Base-by-base conservation (phyloP, 2,329 filamentous ascomycete genomes). In the Beauveria varroae region DNA sequence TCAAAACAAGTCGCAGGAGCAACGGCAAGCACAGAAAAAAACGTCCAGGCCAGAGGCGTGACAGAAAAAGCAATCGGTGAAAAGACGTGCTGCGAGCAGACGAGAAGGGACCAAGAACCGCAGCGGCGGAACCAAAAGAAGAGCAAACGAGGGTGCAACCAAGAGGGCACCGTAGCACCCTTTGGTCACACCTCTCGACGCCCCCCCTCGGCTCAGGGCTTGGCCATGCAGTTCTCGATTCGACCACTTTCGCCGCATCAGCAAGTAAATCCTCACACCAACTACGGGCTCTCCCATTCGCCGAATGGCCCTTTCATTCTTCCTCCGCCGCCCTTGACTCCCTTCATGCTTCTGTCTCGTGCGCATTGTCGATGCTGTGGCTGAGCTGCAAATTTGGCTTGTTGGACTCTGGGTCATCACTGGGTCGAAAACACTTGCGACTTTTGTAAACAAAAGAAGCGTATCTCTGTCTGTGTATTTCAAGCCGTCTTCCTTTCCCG, bases 361-460 rank as follows among this genome's bases (percentile, higher is more conserved):
- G 28, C 20, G n/a, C 16, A n/a, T 5, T 49, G 57, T 54, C 57
- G 43, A 44, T 57, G 60, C 51, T 67, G 73, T 74, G 75, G 74
- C 71, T 80, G 77, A 69, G 57, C 78, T 81, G 77, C 79, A 81
- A 81, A 79, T 81, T 81, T 81, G 79, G 79, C 79, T 81, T 80
- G 79, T 81, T 81, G 79, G 79, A 76, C 74, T 67, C 57, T 71
- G 70, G 67, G 74, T 81, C 79, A 81, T 81, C 79, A 81, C 72
- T 65, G 78, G 78, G 78, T 70, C 60, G 44, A 60, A 56, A 44
- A 44, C 49, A 58, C 55, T 44, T 18, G 44, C 24, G 18, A 46
- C 49, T 60, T 62, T 65, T 52, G 61, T 63, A 12, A 50, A 54
- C n/a, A 43, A 51, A 51, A 18, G 46, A 57, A 56, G 49, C 63